These are phyloP conservation scores for Prunus yedoensis DNA, from an alignment of 331 rosid genomes.

Conservation along the genomic window DNA sequence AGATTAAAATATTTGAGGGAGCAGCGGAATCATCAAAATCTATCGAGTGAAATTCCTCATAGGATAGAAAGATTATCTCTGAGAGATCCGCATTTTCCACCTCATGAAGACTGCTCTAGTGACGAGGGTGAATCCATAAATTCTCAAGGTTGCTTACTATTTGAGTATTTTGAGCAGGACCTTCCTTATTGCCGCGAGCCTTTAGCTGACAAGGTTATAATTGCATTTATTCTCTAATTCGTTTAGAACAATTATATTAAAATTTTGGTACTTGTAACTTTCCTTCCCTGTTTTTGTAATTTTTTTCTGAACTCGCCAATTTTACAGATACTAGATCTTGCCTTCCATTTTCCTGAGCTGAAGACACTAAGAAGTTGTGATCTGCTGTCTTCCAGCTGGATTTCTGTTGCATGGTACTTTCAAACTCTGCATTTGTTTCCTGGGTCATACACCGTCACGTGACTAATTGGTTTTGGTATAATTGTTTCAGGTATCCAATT, in stretches of 20 bases:
- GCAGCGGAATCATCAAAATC: slow-evolving; percentile 40
- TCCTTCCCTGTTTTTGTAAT: slow-evolving; percentile 8
- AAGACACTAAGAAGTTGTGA: slow-evolving; percentile 76
- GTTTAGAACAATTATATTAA: not conserved
- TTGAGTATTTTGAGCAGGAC: slow-evolving; percentile 74
- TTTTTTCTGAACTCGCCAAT: slow-evolving; percentile 23
- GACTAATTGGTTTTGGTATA: slow-evolving; percentile 6
- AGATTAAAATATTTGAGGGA: slow-evolving; percentile 45
- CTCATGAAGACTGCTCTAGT: slow-evolving; percentile 64
- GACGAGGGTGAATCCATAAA: slow-evolving; percentile 76
- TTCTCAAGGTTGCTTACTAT: slow-evolving; percentile 62
- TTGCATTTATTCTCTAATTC: not conserved
- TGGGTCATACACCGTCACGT: not conserved
- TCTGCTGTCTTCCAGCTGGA: slow-evolving; percentile 67
- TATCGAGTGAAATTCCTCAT: slow-evolving; percentile 37
- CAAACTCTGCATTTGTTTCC: slow-evolving; percentile 18
- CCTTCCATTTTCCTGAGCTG: slow-evolving; percentile 63
- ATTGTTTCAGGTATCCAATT: slow-evolving; percentile 78
- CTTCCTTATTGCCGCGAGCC: slow-evolving; percentile 81
- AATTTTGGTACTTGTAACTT: not conserved
- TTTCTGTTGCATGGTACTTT: slow-evolving; percentile 90
- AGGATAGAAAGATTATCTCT: slow-evolving; percentile 56
- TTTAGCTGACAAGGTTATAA: slow-evolving; percentile 76
- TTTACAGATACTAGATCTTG: slow-evolving; percentile 70
- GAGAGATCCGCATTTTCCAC: slow-evolving; percentile 51